These are phyloP conservation scores for Boehmeria nivea DNA, from an alignment of 306 rosid species.

Conservation along the genomic window DNA sequence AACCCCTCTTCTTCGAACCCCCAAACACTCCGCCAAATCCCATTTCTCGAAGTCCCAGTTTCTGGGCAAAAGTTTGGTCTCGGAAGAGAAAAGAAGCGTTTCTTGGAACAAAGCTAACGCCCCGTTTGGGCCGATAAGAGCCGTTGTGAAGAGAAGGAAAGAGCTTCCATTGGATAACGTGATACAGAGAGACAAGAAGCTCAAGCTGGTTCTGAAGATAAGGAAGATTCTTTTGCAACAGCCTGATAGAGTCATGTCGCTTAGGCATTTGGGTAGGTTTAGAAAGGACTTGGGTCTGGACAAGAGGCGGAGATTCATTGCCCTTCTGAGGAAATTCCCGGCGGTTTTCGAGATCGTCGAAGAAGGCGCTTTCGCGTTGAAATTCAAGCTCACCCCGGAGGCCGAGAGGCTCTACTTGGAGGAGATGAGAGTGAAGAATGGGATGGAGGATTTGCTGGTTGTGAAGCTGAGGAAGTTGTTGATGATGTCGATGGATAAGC, in stretches of 20 bases:
- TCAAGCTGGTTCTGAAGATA: constrained; percentile 65
- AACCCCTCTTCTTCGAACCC: constrained; percentile 25
- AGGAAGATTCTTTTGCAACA: constrained; percentile 61
- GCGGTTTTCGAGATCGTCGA: constrained; percentile 66
- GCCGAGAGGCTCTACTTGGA: constrained; percentile 77
- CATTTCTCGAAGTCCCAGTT: constrained; percentile 42
- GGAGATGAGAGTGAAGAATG: constrained; percentile 66
- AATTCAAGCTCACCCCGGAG: constrained; percentile 59
- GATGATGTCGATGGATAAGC: constrained; percentile 79
- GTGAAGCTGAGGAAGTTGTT: constrained; percentile 68
- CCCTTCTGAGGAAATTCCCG: constrained; percentile 67
- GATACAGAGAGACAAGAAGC: constrained; percentile 78
- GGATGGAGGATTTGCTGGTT: constrained; percentile 75
- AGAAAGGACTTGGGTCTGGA: constrained; percentile 68
- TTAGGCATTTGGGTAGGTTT: constrained; percentile 56
- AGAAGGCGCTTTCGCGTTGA: constrained; percentile 66
- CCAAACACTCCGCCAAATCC: constrained; percentile 29
- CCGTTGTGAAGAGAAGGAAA: constrained; percentile 82
- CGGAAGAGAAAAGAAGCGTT: constrained; percentile 23
- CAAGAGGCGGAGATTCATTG: constrained; percentile 57
- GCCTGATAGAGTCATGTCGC: constrained; percentile 71
- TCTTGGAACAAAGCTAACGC: constrained; percentile 18
- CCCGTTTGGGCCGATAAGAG: constrained; percentile 41
- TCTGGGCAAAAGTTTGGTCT: constrained; percentile 42
- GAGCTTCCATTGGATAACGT: constrained; percentile 74